Evolutionary conservation across 2,329 filamentous ascomycete species (phyloP), one percentile per base, ranked within the genome.

Genomic region (Ambrosiella cleistominuta): DNA sequence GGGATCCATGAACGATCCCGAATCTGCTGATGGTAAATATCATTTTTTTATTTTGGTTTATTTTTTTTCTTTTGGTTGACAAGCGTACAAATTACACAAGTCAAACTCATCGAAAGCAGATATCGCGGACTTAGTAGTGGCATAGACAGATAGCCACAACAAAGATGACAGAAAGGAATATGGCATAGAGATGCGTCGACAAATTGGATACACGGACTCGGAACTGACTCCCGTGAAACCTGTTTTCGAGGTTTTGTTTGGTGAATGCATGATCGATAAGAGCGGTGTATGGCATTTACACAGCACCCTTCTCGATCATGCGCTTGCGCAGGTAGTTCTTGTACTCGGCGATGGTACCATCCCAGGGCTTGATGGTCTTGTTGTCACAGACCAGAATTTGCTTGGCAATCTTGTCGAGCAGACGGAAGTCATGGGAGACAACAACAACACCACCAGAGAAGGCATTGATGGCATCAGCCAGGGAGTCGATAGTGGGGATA

Each of bases 381-480:
- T 98, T 89, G 76, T 98, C 93, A 74, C 94, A 98, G 59, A 98
- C 93, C 75, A 98, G 83, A 72, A 98, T 98, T 72, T 98, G 88
- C 80, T 98, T 98, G 66, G 93, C 93, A 71, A 98, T 97, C 79
- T 95, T 96, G 81, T 98, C 93, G 64, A 98, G 83, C 67, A 98
- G 78, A 78, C 91, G 85, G 81, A 98, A 98, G 72, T 98, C 93
- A 86, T 98, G 93, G 66, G 86, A 94, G 60, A 98, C 93, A 63
- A 97, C 91, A 57, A 97, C 88, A 56, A 97, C 91, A 85, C 94
- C 93, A 67, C 93, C 93, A 64, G 82, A 90, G 72, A 87, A 98
- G 61, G 88, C 85, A 69, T 97, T 95, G 75, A 98, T 98, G 66
- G 93, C 93, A 68, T 98, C 91, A 2, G 93, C 94, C 74, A 98